phyloP scores from a whole-genome alignment of 2,329 filamentous ascomycete genomes.

The Celoporthe dispersa region DNA sequence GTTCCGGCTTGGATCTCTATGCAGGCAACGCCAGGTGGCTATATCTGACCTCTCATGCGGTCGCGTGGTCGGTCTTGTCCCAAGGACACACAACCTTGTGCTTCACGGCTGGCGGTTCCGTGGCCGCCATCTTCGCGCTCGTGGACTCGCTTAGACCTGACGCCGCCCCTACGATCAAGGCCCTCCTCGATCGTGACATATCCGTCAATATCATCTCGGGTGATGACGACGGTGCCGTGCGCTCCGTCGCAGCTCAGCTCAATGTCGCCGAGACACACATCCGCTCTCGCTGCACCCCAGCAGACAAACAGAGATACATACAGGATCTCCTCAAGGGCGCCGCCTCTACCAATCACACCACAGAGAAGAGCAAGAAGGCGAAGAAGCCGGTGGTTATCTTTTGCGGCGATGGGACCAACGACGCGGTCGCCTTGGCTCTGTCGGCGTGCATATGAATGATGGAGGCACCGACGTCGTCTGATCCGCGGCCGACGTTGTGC shows the following conservation, averaged over 20 bases:
- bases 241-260: conserved; percentile 44
- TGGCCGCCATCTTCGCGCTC: conserved; percentile 51
- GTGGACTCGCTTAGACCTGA: conserved; percentile 52
- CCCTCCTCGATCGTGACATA: conserved; percentile 45
- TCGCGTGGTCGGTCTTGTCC: conserved; percentile 42
- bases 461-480: conserved; percentile 66
- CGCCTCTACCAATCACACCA: background rate
- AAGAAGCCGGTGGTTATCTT: conserved; percentile 60
- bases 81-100: conserved; percentile 52
- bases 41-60: conserved; percentile 36
- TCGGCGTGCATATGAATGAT: conserved; percentile 72
- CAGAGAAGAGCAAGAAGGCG: conserved; percentile 19
- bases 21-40: conserved; percentile 59
- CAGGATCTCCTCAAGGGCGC: conserved; percentile 36
- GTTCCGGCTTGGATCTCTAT: conserved; percentile 39
- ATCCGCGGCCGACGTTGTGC: conserved; percentile 69
- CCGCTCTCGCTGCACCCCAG: conserved; percentile 48
- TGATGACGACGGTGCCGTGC: conserved; percentile 57
- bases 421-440: conserved; percentile 72
- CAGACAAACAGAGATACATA: conserved; percentile 53
- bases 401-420: conserved; percentile 79
- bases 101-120: conserved; percentile 43
- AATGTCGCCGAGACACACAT: conserved; percentile 44
- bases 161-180: conserved; percentile 40
- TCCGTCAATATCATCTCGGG: conserved; percentile 55